phyloP scores from a whole-genome alignment of 108 stramenopile species.

The Cyclotella cryptica region DNA sequence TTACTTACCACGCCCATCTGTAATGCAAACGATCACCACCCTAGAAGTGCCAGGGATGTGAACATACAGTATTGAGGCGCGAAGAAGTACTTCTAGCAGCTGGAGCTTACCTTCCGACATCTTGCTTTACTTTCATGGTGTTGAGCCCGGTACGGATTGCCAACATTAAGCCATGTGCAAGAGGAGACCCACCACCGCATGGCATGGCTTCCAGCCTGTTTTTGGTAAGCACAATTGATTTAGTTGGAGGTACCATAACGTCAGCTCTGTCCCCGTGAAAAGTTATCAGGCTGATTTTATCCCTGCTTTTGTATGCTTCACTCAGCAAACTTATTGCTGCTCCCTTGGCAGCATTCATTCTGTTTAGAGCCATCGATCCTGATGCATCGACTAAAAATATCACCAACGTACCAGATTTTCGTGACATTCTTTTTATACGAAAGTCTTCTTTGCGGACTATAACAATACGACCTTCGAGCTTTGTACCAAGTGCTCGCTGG shows the following conservation, averaged over 20 bases:
- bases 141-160: constrained; percentile 74
- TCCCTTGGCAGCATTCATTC: constrained; percentile 87
- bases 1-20: constrained; percentile 56
- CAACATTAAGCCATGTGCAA: constrained; percentile 71
- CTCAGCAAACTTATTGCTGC: constrained; percentile 69
- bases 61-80: constrained; percentile 47
- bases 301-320: constrained; percentile 80
- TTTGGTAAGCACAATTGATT: constrained; percentile 75
- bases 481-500: constrained; percentile 47
- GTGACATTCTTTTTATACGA: constrained; percentile 73
- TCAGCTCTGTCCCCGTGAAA: constrained; percentile 80
- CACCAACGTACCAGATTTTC: constrained; percentile 82
- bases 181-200: constrained; percentile 82
- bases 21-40: constrained; percentile 74
- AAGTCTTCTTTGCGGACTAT: constrained; percentile 67
- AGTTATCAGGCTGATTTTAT: constrained; percentile 77
- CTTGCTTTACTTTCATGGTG: constrained; percentile 69
- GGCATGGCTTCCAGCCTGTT: constrained; percentile 80
- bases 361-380: constrained; percentile 84
- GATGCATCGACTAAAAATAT: constrained; percentile 84
- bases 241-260: constrained; percentile 81
- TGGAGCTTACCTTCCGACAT: constrained; percentile 35
- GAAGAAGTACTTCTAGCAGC: too few species aligned
- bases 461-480: constrained; percentile 52
- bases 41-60: constrained; percentile 25